A percentile compares a stretch with the other conserved stretches of the same genome.
phyloP scores from a whole-genome alignment of 1,139 yeast genomes.

The Hansenula sp. region DNA sequence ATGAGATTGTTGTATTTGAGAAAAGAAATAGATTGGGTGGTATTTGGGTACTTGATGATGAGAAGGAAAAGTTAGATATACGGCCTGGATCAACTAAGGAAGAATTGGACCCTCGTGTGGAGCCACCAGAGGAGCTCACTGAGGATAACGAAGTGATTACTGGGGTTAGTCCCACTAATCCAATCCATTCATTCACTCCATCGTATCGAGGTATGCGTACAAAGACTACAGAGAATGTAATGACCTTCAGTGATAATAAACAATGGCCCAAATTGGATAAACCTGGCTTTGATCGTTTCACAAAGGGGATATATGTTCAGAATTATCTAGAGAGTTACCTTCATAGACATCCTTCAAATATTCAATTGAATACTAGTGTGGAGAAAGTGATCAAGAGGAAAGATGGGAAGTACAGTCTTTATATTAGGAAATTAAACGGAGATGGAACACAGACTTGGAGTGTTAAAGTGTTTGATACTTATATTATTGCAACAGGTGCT shows the following conservation, averaged over 20 bases:
- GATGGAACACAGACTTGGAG: constrained; percentile 30
- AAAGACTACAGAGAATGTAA: constrained; percentile 33
- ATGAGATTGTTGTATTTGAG: constrained; percentile 31
- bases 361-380: constrained; percentile 30
- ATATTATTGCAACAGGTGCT: constrained; percentile 52
- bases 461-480: constrained; percentile 40
- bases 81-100: constrained; percentile 7
- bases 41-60: constrained; percentile 31
- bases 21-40: constrained; percentile 38
- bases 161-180: no score
- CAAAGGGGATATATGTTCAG: constrained; percentile 7
- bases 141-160: neutral
- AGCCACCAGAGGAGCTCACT: neutral
- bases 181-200: constrained; percentile 25
- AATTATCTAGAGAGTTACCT: constrained; percentile 26
- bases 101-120: constrained; percentile 3
- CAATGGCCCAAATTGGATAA: constrained; percentile 22
- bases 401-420: constrained; percentile 14
- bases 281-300: constrained; percentile 2
- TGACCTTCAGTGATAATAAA: constrained; percentile 35
- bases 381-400: constrained; percentile 26
- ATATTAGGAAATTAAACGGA: constrained; percentile 9
- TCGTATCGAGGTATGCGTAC: constrained; percentile 33
- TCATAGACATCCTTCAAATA: constrained; percentile 24
- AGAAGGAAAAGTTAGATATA: constrained; percentile 6